Percentiles rank a stretch among this genome's conserved stretches.
Evolutionary conservation across 1,139 yeast genomes (phyloP).

Genomic region (Candida sp.): DNA sequence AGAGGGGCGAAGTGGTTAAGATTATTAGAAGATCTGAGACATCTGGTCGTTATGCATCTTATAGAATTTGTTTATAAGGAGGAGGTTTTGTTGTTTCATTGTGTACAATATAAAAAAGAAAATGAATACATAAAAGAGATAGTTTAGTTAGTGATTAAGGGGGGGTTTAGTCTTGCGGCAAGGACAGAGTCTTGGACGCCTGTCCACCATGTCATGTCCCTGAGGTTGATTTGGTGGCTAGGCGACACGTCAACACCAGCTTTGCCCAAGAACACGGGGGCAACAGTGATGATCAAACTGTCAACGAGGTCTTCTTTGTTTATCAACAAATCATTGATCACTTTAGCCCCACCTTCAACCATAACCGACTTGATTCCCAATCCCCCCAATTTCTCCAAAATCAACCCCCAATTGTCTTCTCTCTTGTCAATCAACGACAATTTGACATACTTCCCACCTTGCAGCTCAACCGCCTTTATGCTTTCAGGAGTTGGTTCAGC

Average conservation of each 20-base stretch:
- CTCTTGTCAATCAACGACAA: conserved; percentile 22
- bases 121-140: conserved; percentile 13
- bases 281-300: conserved; percentile 77
- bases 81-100: not conserved
- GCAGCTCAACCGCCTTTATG: conserved; percentile 27
- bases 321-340: conserved; percentile 67
- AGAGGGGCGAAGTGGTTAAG: conserved; percentile 97
- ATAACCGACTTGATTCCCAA: conserved; percentile 65
- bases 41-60: conserved; percentile 97
- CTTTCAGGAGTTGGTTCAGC: conserved; percentile 12
- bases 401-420: conserved; percentile 52
- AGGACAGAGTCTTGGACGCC: conserved; percentile 71
- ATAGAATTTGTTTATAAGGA: conserved; percentile 87
- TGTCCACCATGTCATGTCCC: conserved; percentile 76
- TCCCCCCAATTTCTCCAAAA: conserved; percentile 44
- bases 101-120: conserved; percentile 1
- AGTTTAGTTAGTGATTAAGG: not conserved
- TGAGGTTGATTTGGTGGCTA: conserved; percentile 31
- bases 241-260: conserved; percentile 82
- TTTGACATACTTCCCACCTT: conserved; percentile 30
- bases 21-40: conserved; percentile 97
- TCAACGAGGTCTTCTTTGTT: conserved; percentile 45
- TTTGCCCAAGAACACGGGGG: conserved; percentile 78
- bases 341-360: conserved; percentile 94
- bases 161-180: conserved; percentile 41